A percentile compares a stretch with the other conserved stretches of the same genome.
These are phyloP conservation scores for Hygrophorus russula DNA, from an alignment of 768 basidiomycete species.

Conservation along the genomic window DNA sequence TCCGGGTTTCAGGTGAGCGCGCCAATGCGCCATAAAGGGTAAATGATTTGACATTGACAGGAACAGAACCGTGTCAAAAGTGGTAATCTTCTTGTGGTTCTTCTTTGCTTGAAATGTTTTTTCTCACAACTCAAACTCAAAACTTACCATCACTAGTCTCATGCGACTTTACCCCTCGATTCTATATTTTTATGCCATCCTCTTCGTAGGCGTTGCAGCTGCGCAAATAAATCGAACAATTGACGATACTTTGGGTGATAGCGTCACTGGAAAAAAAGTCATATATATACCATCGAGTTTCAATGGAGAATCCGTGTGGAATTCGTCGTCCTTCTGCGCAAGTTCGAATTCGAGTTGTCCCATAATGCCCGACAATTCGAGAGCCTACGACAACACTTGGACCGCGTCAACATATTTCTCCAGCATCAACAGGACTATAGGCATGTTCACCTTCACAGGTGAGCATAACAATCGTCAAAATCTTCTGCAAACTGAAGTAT, in stretches of 20 bases:
- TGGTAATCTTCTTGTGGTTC: no score
- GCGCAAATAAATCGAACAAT: not conserved
- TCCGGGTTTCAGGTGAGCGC: no score
- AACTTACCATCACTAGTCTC: no score
- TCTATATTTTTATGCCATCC: no score
- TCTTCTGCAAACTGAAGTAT: not conserved
- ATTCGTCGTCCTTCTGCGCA: not conserved
- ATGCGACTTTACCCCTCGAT: no score
- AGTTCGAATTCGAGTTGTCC: not conserved
- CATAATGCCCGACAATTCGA: not conserved
- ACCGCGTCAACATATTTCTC: not conserved
- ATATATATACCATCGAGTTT: not conserved
- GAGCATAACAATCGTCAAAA: not conserved
- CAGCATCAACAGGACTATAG: not conserved
- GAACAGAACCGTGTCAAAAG: no score
- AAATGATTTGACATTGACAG: no score
- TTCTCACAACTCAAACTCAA: no score
- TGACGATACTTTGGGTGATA: not conserved
- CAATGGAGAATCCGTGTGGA: not conserved
- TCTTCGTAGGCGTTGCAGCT: no score
- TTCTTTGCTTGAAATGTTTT: no score
- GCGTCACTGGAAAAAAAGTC: not conserved
- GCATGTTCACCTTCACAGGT: not conserved
- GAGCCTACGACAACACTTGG: constrained; percentile 1
- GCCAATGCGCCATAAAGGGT: no score